Evolutionary conservation across 2,329 filamentous ascomycete species (phyloP).

Genomic region (Aschersonia sp.): DNA sequence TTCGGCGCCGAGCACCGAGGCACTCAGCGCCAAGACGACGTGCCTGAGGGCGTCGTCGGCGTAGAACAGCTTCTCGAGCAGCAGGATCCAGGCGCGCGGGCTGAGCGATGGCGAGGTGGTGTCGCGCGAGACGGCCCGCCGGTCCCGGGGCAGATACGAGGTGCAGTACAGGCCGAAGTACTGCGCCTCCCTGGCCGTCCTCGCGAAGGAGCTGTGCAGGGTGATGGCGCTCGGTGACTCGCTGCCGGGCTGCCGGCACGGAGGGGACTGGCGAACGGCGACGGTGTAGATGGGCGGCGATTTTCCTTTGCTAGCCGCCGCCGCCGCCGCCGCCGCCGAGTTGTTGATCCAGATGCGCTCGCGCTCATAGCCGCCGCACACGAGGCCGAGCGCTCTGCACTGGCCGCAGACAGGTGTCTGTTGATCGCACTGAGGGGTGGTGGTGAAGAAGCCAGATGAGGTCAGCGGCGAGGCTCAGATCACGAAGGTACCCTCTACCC

Average conservation of each 20-base stretch:
- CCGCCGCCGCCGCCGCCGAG: background rate
- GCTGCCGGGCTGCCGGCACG: background rate
- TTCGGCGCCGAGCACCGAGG: background rate
- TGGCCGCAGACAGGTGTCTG: background rate
- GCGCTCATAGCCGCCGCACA: background rate
- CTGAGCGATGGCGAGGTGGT: background rate
- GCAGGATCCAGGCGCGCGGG: background rate
- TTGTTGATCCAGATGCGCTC: background rate
- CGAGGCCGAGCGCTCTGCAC: background rate
- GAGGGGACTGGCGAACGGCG: background rate
- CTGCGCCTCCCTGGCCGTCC: background rate
- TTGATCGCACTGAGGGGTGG: background rate
- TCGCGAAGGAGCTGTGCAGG: background rate
- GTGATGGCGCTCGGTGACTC: background rate
- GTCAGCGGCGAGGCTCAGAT: too few relatives aligned
- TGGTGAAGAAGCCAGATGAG: background rate
- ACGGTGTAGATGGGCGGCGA: background rate
- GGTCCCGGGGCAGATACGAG: background rate
- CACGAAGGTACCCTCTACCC: too few relatives aligned
- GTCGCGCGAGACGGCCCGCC: background rate
- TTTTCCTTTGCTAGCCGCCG: background rate
- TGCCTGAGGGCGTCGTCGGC: background rate
- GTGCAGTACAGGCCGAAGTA: background rate
- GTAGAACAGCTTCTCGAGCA: background rate
- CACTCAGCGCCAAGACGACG: background rate